Evolutionary conservation across 139 green algal genomes (phyloP), one percentile per base, ranked within the genome.

Genomic region (Ettlia oleoabundans): DNA sequence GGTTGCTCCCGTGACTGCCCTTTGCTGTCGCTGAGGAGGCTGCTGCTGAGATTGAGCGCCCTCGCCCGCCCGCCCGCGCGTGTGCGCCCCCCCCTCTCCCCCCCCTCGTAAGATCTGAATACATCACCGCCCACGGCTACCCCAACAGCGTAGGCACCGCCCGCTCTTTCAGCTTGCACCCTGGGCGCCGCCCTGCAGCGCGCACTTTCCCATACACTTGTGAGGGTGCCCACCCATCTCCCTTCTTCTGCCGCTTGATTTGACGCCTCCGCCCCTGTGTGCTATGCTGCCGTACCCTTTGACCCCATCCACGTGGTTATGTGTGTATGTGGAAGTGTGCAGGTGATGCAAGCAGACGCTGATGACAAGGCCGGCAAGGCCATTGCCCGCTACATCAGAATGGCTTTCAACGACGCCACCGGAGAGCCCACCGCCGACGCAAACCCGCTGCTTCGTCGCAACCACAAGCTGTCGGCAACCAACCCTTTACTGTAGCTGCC

Each of bases 271-370:
- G 15, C 18, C 15, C 18, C 21, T 9, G 21, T 5, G 28, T n/a
- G 55, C 55, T n/a, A n/a, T 65, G 55, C 55, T 65, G 18, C 9
- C 18, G 18, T 65, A 32, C 21, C 35, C 35, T 47, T 5, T 24
- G 6, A 26, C 35, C 43, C 19, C 30, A n/a, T 9, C 18, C 3
- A 76, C 10, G 1, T n/a, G n/a, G n/a, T n/a, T n/a, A n/a, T n/a
- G n/a, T n/a, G n/a, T n/a, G n/a, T n/a, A n/a, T n/a, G n/a, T n/a
- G n/a, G n/a, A n/a, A n/a, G n/a, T n/a, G n/a, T 28, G 77, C 82
- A 89, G 85, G 80, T 90, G 8, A 52, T 91, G 81, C 80, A 85
- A 61, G 77, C 84, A 9, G 84, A 91, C n/a, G 83, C 80, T 28
- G 87, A 91, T 24, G 81, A 81, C 8, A 40, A 53, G 15, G 85